Conservation (phyloP, 306 rosid genomes). For the Vigna hirtella region DNA sequence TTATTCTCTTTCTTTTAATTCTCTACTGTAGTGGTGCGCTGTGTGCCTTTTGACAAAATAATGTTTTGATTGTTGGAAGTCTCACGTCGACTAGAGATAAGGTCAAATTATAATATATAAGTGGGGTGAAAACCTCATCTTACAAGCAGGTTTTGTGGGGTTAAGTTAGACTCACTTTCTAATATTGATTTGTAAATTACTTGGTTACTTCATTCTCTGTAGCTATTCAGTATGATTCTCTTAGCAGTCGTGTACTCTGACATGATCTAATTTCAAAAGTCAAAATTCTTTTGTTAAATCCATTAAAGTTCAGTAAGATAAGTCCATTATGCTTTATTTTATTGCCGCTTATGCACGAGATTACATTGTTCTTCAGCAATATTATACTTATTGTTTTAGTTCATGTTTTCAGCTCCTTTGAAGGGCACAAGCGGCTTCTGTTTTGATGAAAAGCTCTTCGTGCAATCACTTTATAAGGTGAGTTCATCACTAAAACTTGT, state of each 20-base stretch:
- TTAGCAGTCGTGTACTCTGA: slow-evolving; percentile 2
- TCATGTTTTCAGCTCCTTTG: slow-evolving; percentile 60
- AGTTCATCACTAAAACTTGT: slow-evolving; percentile 29
- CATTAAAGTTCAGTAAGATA: neutral
- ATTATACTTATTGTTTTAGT: slow-evolving; percentile 34
- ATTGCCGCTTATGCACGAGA: neutral
- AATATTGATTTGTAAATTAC: neutral
- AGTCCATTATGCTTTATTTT: neutral
- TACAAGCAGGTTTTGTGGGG: too few species aligned
- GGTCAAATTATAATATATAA: too few species aligned
- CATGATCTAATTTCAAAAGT: neutral
- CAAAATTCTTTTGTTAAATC: neutral
- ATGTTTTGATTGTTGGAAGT: neutral
- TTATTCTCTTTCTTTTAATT: neutral
- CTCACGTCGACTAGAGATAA: too few species aligned
- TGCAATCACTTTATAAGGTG: slow-evolving; percentile 92
- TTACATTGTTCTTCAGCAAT: neutral
- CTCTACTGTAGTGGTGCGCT: neutral
- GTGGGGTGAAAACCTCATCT: too few species aligned
- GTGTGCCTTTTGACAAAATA: neutral
- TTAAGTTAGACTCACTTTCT: too few species aligned
- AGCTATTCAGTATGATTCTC: neutral
- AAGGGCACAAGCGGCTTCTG: slow-evolving; percentile 71
- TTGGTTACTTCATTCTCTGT: slow-evolving; percentile 7
- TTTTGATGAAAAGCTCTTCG: slow-evolving; percentile 83